Conservation (phyloP, 2,329 filamentous ascomycete species). For the Teratosphaeria pseudoeucalypti region DNA sequence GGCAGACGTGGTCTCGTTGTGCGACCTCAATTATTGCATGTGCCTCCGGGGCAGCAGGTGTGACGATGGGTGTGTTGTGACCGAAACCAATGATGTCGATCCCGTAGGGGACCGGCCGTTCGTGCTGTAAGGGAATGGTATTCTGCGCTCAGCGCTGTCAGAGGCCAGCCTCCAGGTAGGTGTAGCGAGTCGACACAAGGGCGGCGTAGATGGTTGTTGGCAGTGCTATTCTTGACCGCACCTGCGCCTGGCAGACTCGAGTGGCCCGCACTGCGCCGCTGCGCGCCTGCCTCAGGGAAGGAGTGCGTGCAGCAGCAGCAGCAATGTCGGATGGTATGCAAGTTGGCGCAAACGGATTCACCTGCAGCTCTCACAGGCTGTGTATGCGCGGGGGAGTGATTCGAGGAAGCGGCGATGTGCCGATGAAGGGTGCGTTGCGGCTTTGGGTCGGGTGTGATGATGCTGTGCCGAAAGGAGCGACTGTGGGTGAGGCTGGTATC, state of each 20-base stretch:
- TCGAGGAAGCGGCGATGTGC: background rate
- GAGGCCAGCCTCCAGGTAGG: conserved; percentile 1
- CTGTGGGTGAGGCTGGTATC: conserved; percentile 2
- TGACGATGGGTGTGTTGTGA: background rate
- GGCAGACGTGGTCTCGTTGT: background rate
- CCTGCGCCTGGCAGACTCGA: conserved; percentile 1
- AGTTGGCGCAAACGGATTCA: background rate
- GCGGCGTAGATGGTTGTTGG: background rate
- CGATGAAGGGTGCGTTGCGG: background rate
- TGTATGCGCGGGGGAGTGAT: background rate
- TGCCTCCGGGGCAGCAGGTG: background rate
- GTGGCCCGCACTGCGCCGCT: background rate
- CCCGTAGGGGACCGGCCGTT: background rate
- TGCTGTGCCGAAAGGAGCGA: conserved; percentile 5
- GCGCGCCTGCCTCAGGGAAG: background rate
- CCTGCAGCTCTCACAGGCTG: conserved; percentile 1
- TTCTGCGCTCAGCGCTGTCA: conserved; percentile 1
- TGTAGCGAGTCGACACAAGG: background rate
- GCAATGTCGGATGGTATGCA: background rate
- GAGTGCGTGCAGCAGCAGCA: background rate
- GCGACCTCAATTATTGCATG: background rate
- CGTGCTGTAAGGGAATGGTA: background rate
- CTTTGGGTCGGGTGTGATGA: background rate
- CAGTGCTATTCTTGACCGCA: background rate
- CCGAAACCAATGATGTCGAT: background rate